Evolutionary conservation across 2,329 filamentous ascomycete species (phyloP), one percentile per base, ranked within the genome.

Genomic region (Lojkania enalia): DNA sequence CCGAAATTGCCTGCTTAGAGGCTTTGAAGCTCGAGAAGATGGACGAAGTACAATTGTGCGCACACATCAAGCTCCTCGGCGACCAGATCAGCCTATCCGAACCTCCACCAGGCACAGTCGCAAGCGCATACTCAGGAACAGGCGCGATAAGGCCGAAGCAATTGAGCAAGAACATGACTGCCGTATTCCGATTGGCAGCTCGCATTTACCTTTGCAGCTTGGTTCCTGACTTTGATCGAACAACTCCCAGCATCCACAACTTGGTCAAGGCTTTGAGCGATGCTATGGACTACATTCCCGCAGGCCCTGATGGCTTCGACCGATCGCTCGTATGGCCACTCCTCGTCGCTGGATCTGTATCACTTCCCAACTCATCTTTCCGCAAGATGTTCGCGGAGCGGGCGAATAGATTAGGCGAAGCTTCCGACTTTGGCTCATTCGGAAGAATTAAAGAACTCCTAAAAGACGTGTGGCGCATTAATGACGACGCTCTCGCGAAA

Each of bases 151-250:
- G 85, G 44, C 87, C 91, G 2, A 88, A 87, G 64, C 87, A 95
- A 71, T 80, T 97, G 53, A 86, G 85, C 66, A 85, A 82, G 70
- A 96, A 95, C 76, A 90, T 97, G 71, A 95, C 90, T 0, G 81
- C 86, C 30, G 84, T 95, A 32, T 99, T 95, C 82, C 88, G 92
- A 60, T 77, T 95, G 42, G 92, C 92, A 2, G 91, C 92, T 2
- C 87, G 92, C 64, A 90, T 99, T 73, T 96, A 96, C 73, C 84
- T 97, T n/a, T 96, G 90, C 83, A 91, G 88, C 64, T 79, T 99
- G 25, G 88, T 97, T 0, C 92, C 92, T 0, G 90, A 90, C 44
- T 94, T 92, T 73, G 84, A 86, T 59, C 87, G 87, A 36, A 79
- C 78, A 45, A 86, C 94, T 60, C 76, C 77, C 6, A 89, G 85